Conservation (phyloP, 257 asterid species). For the Solanum phureja region DNA sequence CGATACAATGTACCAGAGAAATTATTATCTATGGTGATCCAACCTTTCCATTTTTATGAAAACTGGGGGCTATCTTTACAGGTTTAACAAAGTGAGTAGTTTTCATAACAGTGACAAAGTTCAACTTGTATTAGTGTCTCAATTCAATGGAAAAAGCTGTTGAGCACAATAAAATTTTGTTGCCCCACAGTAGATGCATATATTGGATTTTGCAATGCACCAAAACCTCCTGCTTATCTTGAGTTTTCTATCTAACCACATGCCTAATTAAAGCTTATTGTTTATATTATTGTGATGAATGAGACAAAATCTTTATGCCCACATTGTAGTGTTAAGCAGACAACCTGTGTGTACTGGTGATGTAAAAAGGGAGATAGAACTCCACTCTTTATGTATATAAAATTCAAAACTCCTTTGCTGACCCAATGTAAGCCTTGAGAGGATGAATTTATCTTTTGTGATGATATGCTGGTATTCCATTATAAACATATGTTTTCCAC, state of each 20-base stretch:
- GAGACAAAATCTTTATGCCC: constrained; percentile 4
- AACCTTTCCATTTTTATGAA: neutral
- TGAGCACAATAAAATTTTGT: neutral
- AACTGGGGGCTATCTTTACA: neutral
- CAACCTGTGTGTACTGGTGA: constrained; percentile 1
- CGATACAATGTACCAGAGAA: neutral
- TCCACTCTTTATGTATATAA: neutral
- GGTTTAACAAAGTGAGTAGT: neutral
- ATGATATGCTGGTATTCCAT: constrained; percentile 16
- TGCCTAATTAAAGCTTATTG: neutral
- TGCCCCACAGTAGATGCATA: neutral
- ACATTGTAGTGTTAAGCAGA: neutral
- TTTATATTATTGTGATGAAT: neutral
- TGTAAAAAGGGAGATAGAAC: constrained; percentile 1
- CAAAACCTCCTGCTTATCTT: neutral
- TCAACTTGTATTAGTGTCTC: neutral
- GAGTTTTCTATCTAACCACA: neutral
- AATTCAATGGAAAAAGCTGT: neutral
- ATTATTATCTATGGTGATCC: neutral
- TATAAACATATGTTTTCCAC: constrained; percentile 15
- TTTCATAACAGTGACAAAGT: neutral
- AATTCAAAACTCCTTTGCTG: neutral
- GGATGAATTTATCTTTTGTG: constrained; percentile 4
- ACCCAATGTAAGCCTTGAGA: neutral
- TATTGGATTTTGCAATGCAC: neutral